Percentiles rank a stretch among this genome's conserved stretches.
Conservation (phyloP, 2,329 filamentous ascomycete species). For the Scedosporium minutisporum region DNA sequence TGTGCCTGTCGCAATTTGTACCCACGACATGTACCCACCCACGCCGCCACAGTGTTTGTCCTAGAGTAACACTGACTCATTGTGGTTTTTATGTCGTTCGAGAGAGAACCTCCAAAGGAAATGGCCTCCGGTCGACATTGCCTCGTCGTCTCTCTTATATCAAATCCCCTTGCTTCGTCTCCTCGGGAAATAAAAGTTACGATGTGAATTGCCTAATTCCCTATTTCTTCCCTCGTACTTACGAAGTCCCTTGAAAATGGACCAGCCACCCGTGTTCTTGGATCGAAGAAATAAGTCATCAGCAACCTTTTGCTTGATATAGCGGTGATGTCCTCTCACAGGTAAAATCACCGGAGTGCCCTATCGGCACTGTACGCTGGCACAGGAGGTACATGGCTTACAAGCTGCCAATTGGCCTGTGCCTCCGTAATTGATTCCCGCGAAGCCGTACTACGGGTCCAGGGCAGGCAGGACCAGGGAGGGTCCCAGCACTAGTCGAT, state of each 20-base stretch:
- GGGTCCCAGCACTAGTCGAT: constrained; percentile 20
- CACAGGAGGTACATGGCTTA: background rate
- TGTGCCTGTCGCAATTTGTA: background rate
- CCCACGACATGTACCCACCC: background rate
- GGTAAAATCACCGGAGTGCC: background rate
- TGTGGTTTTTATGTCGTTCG: background rate
- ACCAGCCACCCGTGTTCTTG: no score
- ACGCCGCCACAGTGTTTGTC: background rate
- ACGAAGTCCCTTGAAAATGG: no score
- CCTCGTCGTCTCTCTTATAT: no score
- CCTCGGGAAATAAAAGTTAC: no score
- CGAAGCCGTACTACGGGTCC: constrained; percentile 6
- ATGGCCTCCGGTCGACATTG: no score
- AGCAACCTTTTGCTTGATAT: no score
- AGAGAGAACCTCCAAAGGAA: no score
- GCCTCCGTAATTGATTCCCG: background rate
- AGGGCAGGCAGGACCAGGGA: background rate
- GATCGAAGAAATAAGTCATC: no score
- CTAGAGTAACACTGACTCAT: background rate
- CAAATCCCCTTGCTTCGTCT: no score
- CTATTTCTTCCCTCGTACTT: no score
- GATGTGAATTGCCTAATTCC: no score
- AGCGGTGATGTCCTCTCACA: background rate
- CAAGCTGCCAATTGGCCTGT: no score
- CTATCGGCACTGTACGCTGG: background rate